Evolutionary conservation across 805 yeast species (phyloP).

Genomic region (Yarrowia sp.): DNA sequence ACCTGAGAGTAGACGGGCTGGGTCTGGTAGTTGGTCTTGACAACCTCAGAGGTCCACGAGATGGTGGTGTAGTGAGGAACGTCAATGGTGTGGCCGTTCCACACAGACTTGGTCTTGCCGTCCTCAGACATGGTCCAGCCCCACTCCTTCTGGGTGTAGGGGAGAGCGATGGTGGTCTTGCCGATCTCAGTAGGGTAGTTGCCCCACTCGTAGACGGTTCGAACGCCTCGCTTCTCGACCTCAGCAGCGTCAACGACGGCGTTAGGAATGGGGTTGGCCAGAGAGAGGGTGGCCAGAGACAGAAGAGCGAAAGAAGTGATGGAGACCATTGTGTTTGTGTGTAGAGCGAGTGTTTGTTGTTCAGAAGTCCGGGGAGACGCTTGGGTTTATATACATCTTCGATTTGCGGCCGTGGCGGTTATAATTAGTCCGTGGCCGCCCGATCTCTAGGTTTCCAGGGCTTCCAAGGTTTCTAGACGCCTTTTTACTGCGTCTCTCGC

Average conservation of each 20-base stretch:
- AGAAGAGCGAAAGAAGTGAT: not conserved
- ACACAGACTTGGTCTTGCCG: conserved; percentile 1
- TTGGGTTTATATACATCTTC: not conserved
- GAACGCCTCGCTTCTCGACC: conserved; percentile 2
- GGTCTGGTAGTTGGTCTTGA: conserved; percentile 16
- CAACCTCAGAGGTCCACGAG: conserved; percentile 1
- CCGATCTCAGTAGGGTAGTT: conserved; percentile 14
- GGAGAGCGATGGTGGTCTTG: conserved; percentile 4
- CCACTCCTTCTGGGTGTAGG: conserved; percentile 16
- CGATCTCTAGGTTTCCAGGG: not conserved
- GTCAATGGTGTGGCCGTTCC: not conserved
- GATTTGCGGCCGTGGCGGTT: not conserved
- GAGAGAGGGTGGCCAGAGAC: not conserved
- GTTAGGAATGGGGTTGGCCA: conserved; percentile 16
- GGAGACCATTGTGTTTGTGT: not conserved
- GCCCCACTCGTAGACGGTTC: conserved; percentile 20
- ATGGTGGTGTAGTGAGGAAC: conserved; percentile 12
- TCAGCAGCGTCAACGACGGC: not conserved
- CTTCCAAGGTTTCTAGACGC: not conserved
- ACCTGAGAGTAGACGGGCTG: conserved; percentile 20
- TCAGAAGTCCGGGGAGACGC: not conserved
- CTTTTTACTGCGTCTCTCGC: not conserved
- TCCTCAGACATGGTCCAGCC: conserved; percentile 13
- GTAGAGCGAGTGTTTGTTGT: not conserved
- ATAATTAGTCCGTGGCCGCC: not conserved